phyloP scores from a whole-genome alignment of 1,284 basidiomycete species.

The Golubevia sp. region DNA sequence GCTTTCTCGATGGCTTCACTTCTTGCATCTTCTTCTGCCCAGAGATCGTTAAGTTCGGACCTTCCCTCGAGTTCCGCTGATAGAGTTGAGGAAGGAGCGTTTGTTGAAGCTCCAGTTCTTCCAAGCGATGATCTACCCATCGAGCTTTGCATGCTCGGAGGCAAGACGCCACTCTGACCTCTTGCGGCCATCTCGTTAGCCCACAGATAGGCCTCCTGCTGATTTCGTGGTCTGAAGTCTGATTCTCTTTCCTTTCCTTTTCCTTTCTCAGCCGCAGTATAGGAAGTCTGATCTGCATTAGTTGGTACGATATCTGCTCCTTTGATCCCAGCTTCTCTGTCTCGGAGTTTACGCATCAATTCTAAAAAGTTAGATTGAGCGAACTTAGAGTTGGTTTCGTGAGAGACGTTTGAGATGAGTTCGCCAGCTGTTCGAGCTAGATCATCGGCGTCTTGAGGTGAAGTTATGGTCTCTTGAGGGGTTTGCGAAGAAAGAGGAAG shows the following conservation, averaged over 20 bases:
- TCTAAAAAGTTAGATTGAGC: slow-evolving; percentile 83
- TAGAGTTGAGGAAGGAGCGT: not conserved
- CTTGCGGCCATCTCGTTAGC: slow-evolving; percentile 25
- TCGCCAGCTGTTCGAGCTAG: slow-evolving; percentile 61
- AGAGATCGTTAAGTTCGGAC: slow-evolving; percentile 35
- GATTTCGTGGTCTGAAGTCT: not conserved
- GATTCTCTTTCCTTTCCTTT: not conserved
- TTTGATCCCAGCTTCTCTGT: slow-evolving; percentile 80
- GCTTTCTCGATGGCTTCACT: slow-evolving; percentile 26
- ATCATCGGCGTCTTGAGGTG: slow-evolving; percentile 28
- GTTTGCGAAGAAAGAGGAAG: too few species aligned
- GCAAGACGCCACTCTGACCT: slow-evolving; percentile 12
- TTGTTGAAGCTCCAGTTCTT: not conserved
- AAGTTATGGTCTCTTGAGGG: too few species aligned
- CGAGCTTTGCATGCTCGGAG: slow-evolving; percentile 20
- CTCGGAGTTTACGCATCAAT: slow-evolving; percentile 82
- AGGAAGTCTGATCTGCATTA: not conserved
- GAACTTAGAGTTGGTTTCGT: slow-evolving; percentile 79
- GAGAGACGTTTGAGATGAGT: slow-evolving; percentile 62
- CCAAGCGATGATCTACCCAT: not conserved
- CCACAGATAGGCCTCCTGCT: slow-evolving; percentile 13
- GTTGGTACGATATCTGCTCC: slow-evolving; percentile 74
- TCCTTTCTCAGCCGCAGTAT: not conserved
- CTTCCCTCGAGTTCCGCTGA: slow-evolving; percentile 17
- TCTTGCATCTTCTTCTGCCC: slow-evolving; percentile 55